A percentile compares a stretch with the other conserved stretches of the same genome.
phyloP scores from a whole-genome alignment of 495 filamentous ascomycete genomes.

The Friedmanniomyces endolithicus region DNA sequence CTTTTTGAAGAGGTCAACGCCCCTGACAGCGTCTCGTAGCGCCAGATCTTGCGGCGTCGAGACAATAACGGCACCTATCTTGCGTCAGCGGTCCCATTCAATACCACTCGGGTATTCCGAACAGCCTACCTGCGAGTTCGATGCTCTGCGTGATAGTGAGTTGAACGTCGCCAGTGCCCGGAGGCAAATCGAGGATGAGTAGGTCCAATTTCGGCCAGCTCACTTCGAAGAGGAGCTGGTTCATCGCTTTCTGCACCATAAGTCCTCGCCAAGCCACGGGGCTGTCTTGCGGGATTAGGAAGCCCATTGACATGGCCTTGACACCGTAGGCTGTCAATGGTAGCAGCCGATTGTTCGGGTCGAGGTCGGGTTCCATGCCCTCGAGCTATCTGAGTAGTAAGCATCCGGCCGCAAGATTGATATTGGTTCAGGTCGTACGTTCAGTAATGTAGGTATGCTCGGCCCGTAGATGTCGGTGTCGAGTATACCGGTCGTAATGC shows the following conservation, averaged over 20 bases:
- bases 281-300: slow-evolving; percentile 62
- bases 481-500: slow-evolving; percentile 71
- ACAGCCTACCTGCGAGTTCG: slow-evolving; percentile 53
- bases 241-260: slow-evolving; percentile 95
- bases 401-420: slow-evolving; percentile 44
- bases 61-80: slow-evolving; percentile 65
- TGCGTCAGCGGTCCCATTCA: background rate
- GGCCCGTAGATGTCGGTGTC: slow-evolving; percentile 97
- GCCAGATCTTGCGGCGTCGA: slow-evolving; percentile 89
- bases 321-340: slow-evolving; percentile 92
- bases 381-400: slow-evolving; percentile 23
- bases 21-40: slow-evolving; percentile 76
- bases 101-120: background rate
- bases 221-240: slow-evolving; percentile 87
- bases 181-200: slow-evolving; percentile 81
- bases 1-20: slow-evolving; percentile 82
- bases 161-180: slow-evolving; percentile 89
- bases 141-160: slow-evolving; percentile 88
- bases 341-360: slow-evolving; percentile 55
- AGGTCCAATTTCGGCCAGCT: slow-evolving; percentile 78
- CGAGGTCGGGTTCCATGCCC: slow-evolving; percentile 22
- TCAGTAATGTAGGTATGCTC: slow-evolving; percentile 80
- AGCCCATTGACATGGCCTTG: slow-evolving; percentile 97
- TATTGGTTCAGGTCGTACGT: slow-evolving; percentile 41
- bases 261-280: slow-evolving; percentile 93